These are phyloP conservation scores for Aureobasidium pullulans DNA, from an alignment of 2,329 filamentous ascomycete genomes.

Conservation along the genomic window DNA sequence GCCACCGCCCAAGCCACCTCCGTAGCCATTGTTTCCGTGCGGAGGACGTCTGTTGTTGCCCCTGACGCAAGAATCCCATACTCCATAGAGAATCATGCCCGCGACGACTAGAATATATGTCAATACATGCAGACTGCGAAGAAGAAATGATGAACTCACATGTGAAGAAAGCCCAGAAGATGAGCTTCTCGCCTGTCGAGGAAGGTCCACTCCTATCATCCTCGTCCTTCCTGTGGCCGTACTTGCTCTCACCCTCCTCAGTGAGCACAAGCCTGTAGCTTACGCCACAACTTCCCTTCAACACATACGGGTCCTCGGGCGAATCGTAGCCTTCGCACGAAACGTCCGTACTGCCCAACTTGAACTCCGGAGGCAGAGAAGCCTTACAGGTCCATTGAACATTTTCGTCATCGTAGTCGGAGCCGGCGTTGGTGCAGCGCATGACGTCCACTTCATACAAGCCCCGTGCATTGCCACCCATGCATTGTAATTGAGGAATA, in stretches of 20 bases:
- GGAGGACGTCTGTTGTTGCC: constrained; percentile 14
- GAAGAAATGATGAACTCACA: constrained; percentile 21
- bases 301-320: constrained; percentile 72
- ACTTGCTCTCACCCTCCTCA: constrained; percentile 63
- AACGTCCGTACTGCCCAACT: constrained; percentile 80
- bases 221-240: constrained; percentile 42
- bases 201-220: background rate
- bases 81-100: constrained; percentile 24
- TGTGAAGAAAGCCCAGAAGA: constrained; percentile 59
- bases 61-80: constrained; percentile 20
- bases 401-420: constrained; percentile 70
- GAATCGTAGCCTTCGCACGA: constrained; percentile 81
- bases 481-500: constrained; percentile 67
- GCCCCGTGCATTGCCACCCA: constrained; percentile 52
- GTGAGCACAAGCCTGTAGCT: constrained; percentile 80
- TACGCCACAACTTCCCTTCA: constrained; percentile 87
- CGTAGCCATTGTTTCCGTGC: constrained; percentile 31
- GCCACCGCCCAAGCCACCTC: constrained; percentile 36
- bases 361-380: constrained; percentile 54
- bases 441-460: constrained; percentile 72
- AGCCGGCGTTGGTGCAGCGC: constrained; percentile 82
- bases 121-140: background rate
- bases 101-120: constrained; percentile 20
- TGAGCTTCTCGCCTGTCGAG: constrained; percentile 20
- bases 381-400: constrained; percentile 88